Base-by-base conservation (phyloP, 2,329 filamentous ascomycete genomes). In the Ceratocystis lukuohia region DNA sequence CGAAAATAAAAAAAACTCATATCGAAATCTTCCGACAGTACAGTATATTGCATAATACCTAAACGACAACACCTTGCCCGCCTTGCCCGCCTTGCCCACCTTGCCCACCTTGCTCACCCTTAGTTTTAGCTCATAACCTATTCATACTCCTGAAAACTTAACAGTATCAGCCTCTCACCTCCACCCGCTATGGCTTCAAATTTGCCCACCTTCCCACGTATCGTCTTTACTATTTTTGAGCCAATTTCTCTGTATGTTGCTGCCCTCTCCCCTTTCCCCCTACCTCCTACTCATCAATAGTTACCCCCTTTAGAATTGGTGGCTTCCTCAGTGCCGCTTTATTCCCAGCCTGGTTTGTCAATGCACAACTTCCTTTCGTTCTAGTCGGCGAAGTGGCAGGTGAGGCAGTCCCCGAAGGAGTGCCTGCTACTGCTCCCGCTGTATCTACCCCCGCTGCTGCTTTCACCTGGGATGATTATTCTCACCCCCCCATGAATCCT, bases 141-240 rank as follows among this genome's bases (percentile, higher is more conserved):
- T 41, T 41, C 37, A 0, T 33, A 33, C 37, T 41, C 10, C 10
- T 41, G 37, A 41, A 12, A 41, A 41, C 37, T 41, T 12, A 3
- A 12, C 0, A 12, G 8, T 12, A 4, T 41, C 3, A 37, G 7
- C 33, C 7, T 37, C 33, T 10, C 33, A 41, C 37, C 10, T 41
- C 37, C 4, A 12, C 3, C 66, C 68, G 70, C 59, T 61, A 87
- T 87, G 85, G 78, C 84, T 10, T 80, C 84, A 33, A 80, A 82
- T 69, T 79, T 90, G 25, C 86, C 87, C 1, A 72, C 79, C 2
- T 78, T 88, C 71, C 87, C 87, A 12, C 80, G 85, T 68, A 73
- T 87, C 61, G 77, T 88, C 62, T 88, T 90, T 70, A 87, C 84
- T 37, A 74, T 88, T 65, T 72, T 88, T 53, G 87, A 90, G 74